Evolutionary conservation across 2,329 filamentous ascomycete species (phyloP), one percentile per base, ranked within the genome.

Genomic region (Drechslerella coelobrocha): DNA sequence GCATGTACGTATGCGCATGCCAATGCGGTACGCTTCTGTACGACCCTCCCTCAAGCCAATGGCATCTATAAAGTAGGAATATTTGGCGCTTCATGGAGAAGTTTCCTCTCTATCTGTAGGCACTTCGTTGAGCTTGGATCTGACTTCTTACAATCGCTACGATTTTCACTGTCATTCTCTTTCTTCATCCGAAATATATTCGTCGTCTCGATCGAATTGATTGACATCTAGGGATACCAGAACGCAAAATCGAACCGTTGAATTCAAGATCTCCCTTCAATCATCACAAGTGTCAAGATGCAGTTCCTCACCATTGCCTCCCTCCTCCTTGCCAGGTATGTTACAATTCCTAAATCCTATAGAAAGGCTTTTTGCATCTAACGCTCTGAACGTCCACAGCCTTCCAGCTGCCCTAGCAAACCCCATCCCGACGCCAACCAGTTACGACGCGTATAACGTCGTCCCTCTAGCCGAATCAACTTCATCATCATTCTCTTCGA

Each of bases 251-350:
- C 41, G 4, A 23, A 21, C 41, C 5, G 21, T 45, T 45, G 4
- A 45, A 21, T 10, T 3, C 17, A 23, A 45, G 34, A 10, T n/a
- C 5, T 4, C 12, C 17, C 2, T 3, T 14, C 17, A 19, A 45
- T 29, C 19, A 29, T 60, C 34, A 27, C 31, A 39, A 41, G 34
- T 14, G 29, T 19, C 34, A 65, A 45, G 31, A 68, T 68, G 54
- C 48, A 54, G 17, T 59, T 60, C 21, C 17, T 59, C 47, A 45
- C 47, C n/a, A 23, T 47, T 29, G 17, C 27, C 29, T 52, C 48
- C 12, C 12, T 52, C 19, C 21, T 56, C 27, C 39, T 56, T 10
- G 14, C 17, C 37, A 39, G 41, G 53, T 56, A 41, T 10, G 17
- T 23, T 19, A 29, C 12, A n/a, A 37, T 8, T 19, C 29, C 34